These are phyloP conservation scores for Aspergillus pseudoglaucus DNA, from an alignment of 2,329 filamentous ascomycete species.

Conservation along the genomic window DNA sequence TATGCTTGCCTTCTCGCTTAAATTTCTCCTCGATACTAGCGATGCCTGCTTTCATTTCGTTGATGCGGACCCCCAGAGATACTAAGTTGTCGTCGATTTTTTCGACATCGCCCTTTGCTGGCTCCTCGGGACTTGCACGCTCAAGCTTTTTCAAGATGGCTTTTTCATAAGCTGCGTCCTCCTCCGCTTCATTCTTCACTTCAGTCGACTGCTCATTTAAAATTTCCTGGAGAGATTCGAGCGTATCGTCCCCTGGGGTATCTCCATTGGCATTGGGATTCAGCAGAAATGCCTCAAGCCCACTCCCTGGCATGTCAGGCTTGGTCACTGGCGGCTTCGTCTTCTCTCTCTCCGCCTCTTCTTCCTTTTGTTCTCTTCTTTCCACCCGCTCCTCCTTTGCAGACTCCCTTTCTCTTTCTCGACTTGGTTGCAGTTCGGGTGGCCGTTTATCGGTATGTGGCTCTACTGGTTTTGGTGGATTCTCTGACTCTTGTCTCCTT, in stretches of 20 bases:
- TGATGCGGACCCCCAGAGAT: constrained; percentile 34
- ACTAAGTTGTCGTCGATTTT: constrained; percentile 34
- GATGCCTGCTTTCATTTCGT: constrained; percentile 35
- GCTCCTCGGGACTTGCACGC: constrained; percentile 10
- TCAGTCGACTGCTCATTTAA: constrained; percentile 25
- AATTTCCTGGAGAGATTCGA: constrained; percentile 40
- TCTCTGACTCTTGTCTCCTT: constrained; percentile 5
- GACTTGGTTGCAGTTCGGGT: constrained; percentile 1
- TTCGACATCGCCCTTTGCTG: constrained; percentile 28
- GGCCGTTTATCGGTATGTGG: constrained; percentile 3
- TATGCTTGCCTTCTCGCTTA: constrained; percentile 15
- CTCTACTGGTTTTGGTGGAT: constrained; percentile 4
- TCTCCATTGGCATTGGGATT: constrained; percentile 34
- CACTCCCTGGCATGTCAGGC: constrained; percentile 37
- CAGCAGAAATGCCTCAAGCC: constrained; percentile 36
- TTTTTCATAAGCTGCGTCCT: constrained; percentile 27
- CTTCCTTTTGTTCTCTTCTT: constrained; percentile 1
- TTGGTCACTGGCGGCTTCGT: constrained; percentile 23
- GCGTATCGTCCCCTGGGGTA: constrained; percentile 38
- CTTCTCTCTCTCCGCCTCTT: constrained; percentile 8
- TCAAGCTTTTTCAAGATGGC: constrained; percentile 20
- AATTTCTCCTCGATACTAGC: constrained; percentile 34
- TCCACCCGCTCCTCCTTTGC: background rate
- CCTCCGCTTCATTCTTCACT: constrained; percentile 22
- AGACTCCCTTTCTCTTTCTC: background rate